A percentile compares a stretch with the other conserved stretches of the same genome.
phyloP scores from a whole-genome alignment of 257 asterid species.

The Solanum etuberosum region DNA sequence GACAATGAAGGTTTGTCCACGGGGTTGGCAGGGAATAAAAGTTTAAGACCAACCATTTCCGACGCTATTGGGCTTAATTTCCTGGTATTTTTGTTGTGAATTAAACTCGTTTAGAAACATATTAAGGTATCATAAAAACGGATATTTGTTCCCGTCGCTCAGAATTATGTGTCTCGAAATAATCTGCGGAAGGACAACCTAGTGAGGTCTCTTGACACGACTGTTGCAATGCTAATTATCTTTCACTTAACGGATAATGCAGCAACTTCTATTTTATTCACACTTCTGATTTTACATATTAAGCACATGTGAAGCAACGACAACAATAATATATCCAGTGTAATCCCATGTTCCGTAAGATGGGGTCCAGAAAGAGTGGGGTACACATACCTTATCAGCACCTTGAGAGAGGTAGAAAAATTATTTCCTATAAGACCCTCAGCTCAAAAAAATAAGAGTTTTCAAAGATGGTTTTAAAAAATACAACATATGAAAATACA shows the following conservation, averaged over 20 bases:
- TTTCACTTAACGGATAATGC: neutral
- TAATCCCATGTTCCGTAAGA: neutral
- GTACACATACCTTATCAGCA: neutral
- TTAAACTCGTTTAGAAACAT: too few relatives aligned
- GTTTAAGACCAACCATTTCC: neutral
- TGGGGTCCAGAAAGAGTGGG: fast-evolving
- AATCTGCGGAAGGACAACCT: too few relatives aligned
- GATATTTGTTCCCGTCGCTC: neutral
- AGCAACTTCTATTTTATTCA: neutral
- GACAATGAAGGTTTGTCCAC: neutral
- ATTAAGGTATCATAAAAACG: neutral
- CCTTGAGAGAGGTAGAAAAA: neutral
- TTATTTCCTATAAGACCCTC: neutral
- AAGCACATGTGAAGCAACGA: neutral
- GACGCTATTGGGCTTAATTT: neutral
- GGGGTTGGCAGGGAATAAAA: neutral
- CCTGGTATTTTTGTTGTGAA: too few relatives aligned
- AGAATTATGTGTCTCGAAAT: too few relatives aligned
- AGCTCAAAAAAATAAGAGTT: neutral
- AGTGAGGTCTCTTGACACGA: too few relatives aligned
- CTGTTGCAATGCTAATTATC: neutral
- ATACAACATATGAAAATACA: neutral
- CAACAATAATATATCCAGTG: neutral
- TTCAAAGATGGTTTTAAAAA: neutral
- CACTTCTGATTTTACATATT: neutral